Conservation (phyloP, 148 eudicot species). For the Gaultheria prostrata region DNA sequence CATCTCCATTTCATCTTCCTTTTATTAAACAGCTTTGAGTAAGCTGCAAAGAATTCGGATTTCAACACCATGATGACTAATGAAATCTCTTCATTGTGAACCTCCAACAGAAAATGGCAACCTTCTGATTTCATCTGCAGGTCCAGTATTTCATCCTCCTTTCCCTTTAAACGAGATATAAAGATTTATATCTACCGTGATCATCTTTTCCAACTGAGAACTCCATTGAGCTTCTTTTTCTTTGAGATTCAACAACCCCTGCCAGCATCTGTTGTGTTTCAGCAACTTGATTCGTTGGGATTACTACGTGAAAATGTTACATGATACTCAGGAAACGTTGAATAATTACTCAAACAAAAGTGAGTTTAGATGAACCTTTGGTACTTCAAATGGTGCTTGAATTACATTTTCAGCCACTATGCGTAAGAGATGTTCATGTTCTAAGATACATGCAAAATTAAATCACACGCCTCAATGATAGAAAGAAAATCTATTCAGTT, state of each 20-base stretch:
- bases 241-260: conserved; percentile 43
- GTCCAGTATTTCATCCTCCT: conserved; percentile 42
- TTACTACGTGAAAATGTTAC: no score
- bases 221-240: conserved; percentile 71
- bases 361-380: no score
- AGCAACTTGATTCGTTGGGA: no score
- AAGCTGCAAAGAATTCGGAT: conserved; percentile 49
- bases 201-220: conserved; percentile 42
- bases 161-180: conserved; percentile 34
- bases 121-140: conserved; percentile 47
- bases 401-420: no score
- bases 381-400: no score
- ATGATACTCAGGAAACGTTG: no score
- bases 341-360: no score
- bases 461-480: no score
- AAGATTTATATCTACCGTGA: conserved; percentile 35
- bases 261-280: no score
- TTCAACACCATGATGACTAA: conserved; percentile 44
- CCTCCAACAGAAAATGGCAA: conserved; percentile 46
- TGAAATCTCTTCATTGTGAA: conserved; percentile 53
- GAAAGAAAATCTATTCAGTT: no score
- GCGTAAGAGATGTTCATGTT: no score
- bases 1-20: conserved; percentile 34
- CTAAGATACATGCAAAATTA: no score
- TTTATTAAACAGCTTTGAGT: conserved; percentile 30